Percentiles rank a stretch among this genome's conserved stretches.
These are phyloP conservation scores for Neohortaea acidophila DNA, from an alignment of 495 filamentous ascomycete species.

Conservation along the genomic window DNA sequence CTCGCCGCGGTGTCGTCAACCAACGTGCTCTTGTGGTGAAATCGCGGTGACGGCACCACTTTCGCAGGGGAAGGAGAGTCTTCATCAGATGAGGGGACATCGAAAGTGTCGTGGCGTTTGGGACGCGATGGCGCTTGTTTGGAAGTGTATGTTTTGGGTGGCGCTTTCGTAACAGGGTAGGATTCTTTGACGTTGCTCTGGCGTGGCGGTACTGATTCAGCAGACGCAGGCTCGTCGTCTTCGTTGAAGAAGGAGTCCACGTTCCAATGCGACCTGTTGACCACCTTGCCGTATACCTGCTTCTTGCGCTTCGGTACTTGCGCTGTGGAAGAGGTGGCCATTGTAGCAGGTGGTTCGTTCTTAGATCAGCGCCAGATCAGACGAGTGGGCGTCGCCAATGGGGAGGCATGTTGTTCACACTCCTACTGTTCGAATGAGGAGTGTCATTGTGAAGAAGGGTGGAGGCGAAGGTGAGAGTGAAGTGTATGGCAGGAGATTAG, in stretches of 20 bases:
- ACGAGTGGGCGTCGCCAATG: too few species aligned
- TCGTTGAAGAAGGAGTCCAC: constrained; percentile 1
- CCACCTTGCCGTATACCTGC: constrained; percentile 1
- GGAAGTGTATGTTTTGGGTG: neutral
- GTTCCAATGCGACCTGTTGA: neutral
- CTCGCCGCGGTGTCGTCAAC: constrained; percentile 1
- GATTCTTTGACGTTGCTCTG: neutral
- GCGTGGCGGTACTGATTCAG: neutral
- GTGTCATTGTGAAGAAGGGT: too few species aligned
- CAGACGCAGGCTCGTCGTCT: constrained; percentile 1
- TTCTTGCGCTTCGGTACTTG: constrained; percentile 1
- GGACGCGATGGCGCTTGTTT: constrained; percentile 1
- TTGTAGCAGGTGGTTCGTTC: too few species aligned
- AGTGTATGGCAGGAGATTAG: too few species aligned
- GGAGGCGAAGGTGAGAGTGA: too few species aligned
- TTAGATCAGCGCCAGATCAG: too few species aligned
- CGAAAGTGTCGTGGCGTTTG: constrained; percentile 15
- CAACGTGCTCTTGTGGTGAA: constrained; percentile 3
- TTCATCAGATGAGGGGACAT: constrained; percentile 23
- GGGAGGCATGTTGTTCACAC: too few species aligned
- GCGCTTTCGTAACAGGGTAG: neutral
- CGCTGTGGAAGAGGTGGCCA: constrained; percentile 1
- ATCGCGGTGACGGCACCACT: constrained; percentile 2
- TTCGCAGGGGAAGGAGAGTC: constrained; percentile 6
- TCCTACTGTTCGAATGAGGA: too few species aligned